These are phyloP conservation scores for Kluyveromyces wickerhamii DNA, from an alignment of 805 yeast species.

Conservation along the genomic window DNA sequence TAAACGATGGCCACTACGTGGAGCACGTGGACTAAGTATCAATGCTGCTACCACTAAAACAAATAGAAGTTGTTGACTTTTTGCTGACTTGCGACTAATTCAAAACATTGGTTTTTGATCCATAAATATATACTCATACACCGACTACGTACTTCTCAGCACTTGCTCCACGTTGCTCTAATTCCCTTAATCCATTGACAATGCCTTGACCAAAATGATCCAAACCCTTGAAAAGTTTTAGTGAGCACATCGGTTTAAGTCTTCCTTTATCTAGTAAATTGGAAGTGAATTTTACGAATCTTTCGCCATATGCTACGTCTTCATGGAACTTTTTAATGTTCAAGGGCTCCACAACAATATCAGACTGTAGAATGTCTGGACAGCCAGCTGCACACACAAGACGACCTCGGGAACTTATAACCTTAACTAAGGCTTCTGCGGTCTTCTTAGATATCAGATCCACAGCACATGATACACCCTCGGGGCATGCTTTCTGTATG, in stretches of 20 bases:
- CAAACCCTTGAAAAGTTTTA: conserved; percentile 32
- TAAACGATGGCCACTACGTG: too few relatives aligned
- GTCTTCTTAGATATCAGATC: conserved; percentile 39
- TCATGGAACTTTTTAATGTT: conserved; percentile 39
- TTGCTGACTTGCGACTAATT: too few relatives aligned
- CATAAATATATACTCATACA: neutral
- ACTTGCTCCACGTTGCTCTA: conserved; percentile 36
- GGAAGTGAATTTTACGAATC: conserved; percentile 30
- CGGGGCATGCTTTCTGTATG: conserved; percentile 18
- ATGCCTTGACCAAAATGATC: conserved; percentile 24
- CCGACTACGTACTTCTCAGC: conserved; percentile 35
- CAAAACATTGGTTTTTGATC: too few relatives aligned
- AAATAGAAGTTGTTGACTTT: too few relatives aligned
- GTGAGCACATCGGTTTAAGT: conserved; percentile 30
- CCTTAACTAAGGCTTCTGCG: conserved; percentile 27
- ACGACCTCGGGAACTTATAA: conserved; percentile 9
- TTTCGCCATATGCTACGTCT: conserved; percentile 32
- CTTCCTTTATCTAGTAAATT: conserved; percentile 22
- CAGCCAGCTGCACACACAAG: conserved; percentile 37
- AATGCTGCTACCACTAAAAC: too few relatives aligned
- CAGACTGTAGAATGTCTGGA: conserved; percentile 15
- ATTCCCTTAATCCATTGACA: conserved; percentile 30
- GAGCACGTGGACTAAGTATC: too few relatives aligned
- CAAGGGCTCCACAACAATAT: conserved; percentile 28
- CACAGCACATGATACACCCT: conserved; percentile 32